These are phyloP conservation scores for Candida loeiensis DNA, from an alignment of 805 yeast species.

Conservation along the genomic window DNA sequence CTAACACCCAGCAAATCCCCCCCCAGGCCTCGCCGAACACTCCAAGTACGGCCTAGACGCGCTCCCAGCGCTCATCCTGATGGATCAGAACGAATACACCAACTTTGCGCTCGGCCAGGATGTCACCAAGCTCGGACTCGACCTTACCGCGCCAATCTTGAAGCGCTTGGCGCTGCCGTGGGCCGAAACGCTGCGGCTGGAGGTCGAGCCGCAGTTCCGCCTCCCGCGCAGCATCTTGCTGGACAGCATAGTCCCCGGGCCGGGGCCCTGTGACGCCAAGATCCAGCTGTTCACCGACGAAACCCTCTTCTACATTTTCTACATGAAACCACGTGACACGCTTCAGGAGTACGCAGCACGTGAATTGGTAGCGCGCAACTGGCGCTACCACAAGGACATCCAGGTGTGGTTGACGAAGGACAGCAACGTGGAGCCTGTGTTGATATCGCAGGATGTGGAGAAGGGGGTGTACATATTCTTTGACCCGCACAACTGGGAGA, in stretches of 20 bases:
- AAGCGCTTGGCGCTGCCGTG: conserved; percentile 86
- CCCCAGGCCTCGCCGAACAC: conserved; percentile 21
- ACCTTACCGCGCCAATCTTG: conserved; percentile 49
- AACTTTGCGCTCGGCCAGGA: conserved; percentile 75
- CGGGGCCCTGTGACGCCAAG: conserved; percentile 46
- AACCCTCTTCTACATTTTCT: conserved; percentile 88
- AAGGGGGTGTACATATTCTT: conserved; percentile 91
- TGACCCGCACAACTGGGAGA: conserved; percentile 95
- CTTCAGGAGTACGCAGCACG: conserved; percentile 92
- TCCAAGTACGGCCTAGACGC: conserved; percentile 68
- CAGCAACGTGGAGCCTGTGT: conserved; percentile 82
- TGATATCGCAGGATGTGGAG: conserved; percentile 76
- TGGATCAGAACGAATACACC: conserved; percentile 61
- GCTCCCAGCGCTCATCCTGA: conserved; percentile 52
- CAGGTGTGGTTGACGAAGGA: conserved; percentile 97
- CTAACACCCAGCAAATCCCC: conserved; percentile 9
- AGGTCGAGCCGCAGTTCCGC: conserved; percentile 79
- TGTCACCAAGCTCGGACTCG: conserved; percentile 61
- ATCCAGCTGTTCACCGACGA: conserved; percentile 76
- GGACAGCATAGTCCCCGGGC: conserved; percentile 34
- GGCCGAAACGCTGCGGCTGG: conserved; percentile 87
- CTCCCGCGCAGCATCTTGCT: conserved; percentile 50
- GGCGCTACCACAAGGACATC: conserved; percentile 95
- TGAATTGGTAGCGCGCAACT: conserved; percentile 85
- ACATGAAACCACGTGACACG: conserved; percentile 88